Conservation (phyloP, 2,329 filamentous ascomycete species). For the Aspergillus pseudonomiae region DNA sequence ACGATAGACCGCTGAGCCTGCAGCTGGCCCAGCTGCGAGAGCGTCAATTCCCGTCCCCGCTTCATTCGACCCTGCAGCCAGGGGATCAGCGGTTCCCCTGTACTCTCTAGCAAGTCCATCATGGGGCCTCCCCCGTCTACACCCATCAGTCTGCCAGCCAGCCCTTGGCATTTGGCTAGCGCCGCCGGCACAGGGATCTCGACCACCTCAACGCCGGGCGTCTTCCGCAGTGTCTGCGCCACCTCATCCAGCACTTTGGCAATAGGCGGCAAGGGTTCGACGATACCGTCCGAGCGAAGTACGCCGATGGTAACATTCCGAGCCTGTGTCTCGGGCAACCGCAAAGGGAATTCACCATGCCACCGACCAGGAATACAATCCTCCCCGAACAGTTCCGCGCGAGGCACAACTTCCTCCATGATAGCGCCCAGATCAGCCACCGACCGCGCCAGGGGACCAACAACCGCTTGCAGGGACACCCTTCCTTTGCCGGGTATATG, state of each 20-base stretch:
- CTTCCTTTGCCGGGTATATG: slow-evolving; percentile 52
- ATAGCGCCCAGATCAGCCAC: slow-evolving; percentile 49
- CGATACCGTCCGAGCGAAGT: slow-evolving; percentile 45
- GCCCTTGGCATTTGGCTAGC: slow-evolving; percentile 58
- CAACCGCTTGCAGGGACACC: slow-evolving; percentile 53
- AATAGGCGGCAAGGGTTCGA: slow-evolving; percentile 44
- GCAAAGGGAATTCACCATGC: slow-evolving; percentile 31
- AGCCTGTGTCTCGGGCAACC: slow-evolving; percentile 23
- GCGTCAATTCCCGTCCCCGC: slow-evolving; percentile 50
- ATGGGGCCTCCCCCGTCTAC: slow-evolving; percentile 60
- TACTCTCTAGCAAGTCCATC: slow-evolving; percentile 60
- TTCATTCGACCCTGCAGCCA: slow-evolving; percentile 60
- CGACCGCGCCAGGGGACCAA: slow-evolving; percentile 45
- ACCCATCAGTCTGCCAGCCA: slow-evolving; percentile 62
- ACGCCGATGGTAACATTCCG: slow-evolving; percentile 46
- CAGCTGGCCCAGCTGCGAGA: slow-evolving; percentile 55
- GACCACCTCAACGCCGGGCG: slow-evolving; percentile 57
- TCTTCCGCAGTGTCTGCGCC: slow-evolving; percentile 33
- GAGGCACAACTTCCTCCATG: slow-evolving; percentile 55
- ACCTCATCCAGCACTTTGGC: slow-evolving; percentile 45
- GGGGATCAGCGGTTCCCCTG: slow-evolving; percentile 60
- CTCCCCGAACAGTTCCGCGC: slow-evolving; percentile 57
- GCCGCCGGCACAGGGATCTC: slow-evolving; percentile 58
- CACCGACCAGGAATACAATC: slow-evolving; percentile 49
- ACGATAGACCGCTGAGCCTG: slow-evolving; percentile 57